Conservation (phyloP, 805 yeast genomes). For the Nakazawaea peltata region DNA sequence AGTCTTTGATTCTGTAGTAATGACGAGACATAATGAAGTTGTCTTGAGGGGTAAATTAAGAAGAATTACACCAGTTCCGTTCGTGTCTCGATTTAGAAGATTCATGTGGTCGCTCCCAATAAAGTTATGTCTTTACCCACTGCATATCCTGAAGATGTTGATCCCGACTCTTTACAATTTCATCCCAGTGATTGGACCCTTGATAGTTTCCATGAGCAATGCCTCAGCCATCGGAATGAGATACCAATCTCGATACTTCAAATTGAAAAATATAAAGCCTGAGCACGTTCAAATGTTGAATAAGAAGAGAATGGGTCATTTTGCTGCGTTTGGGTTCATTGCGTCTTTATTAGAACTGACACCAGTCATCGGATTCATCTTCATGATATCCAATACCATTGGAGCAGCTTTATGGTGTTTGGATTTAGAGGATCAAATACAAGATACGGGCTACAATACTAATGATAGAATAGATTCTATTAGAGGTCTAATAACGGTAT, state of each 20-base stretch:
- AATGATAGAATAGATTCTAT: conserved; percentile 9
- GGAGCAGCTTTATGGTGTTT: conserved; percentile 65
- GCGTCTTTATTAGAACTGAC: conserved; percentile 43
- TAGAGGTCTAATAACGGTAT: conserved; percentile 4
- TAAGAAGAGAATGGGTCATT: conserved; percentile 27
- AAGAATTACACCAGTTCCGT: conserved; percentile 22
- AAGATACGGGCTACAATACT: neutral
- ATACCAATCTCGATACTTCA: conserved; percentile 19
- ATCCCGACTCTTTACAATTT: conserved; percentile 7
- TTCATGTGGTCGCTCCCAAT: conserved; percentile 20
- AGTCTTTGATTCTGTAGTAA: conserved; percentile 27
- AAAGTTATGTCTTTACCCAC: conserved; percentile 3
- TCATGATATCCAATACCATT: conserved; percentile 48
- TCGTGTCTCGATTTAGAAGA: conserved; percentile 20
- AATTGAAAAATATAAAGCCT: conserved; percentile 23
- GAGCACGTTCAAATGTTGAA: conserved; percentile 25
- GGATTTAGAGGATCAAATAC: conserved; percentile 21
- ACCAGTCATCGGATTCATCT: conserved; percentile 45
- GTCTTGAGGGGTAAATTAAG: conserved; percentile 23
- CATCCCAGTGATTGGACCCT: conserved; percentile 26
- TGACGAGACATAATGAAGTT: conserved; percentile 24
- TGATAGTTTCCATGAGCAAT: conserved; percentile 17
- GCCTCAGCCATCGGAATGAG: conserved; percentile 20
- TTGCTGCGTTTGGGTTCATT: conserved; percentile 42
- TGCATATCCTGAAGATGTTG: neutral